Percentiles rank a stretch among this genome's conserved stretches.
Conservation (phyloP, 495 filamentous ascomycete species). For the Aspergillus ellipticus region DNA sequence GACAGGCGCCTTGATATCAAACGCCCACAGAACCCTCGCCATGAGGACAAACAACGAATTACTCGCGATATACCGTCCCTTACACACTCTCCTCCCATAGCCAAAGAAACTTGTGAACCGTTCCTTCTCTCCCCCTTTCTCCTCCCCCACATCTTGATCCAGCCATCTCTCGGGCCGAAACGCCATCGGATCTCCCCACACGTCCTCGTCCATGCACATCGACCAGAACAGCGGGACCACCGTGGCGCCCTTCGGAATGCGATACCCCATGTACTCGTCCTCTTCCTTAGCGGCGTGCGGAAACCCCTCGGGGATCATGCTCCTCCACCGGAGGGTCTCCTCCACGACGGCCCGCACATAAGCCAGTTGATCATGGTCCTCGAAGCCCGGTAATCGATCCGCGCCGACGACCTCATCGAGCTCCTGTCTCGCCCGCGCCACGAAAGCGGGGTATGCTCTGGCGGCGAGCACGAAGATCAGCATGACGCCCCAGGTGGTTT, state of each 20-base stretch:
- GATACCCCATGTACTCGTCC: constrained; percentile 50
- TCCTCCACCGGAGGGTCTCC: constrained; percentile 37
- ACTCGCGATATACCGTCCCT: constrained; percentile 51
- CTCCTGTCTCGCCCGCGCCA: constrained; percentile 49
- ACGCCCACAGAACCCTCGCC: constrained; percentile 51
- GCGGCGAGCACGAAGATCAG: constrained; percentile 36
- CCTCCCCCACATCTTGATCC: not conserved
- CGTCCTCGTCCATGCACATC: constrained; percentile 34
- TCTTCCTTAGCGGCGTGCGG: constrained; percentile 50
- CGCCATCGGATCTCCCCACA: constrained; percentile 30
- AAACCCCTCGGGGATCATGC: constrained; percentile 33
- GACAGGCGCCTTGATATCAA: constrained; percentile 42
- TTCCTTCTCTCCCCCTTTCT: not conserved
- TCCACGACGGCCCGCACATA: constrained; percentile 34
- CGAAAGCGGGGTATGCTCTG: constrained; percentile 32
- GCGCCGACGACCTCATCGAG: constrained; percentile 21
- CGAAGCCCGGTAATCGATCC: constrained; percentile 17
- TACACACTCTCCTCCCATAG: constrained; percentile 19
- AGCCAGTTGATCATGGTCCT: constrained; percentile 20
- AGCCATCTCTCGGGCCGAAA: constrained; percentile 50
- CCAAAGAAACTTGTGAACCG: constrained; percentile 16
- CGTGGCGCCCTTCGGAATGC: constrained; percentile 44
- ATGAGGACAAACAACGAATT: constrained; percentile 45
- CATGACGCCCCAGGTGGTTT: constrained; percentile 31
- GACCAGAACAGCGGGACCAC: constrained; percentile 43